Base-by-base conservation (phyloP, 495 filamentous ascomycete genomes). In the Cercophora samala region DNA sequence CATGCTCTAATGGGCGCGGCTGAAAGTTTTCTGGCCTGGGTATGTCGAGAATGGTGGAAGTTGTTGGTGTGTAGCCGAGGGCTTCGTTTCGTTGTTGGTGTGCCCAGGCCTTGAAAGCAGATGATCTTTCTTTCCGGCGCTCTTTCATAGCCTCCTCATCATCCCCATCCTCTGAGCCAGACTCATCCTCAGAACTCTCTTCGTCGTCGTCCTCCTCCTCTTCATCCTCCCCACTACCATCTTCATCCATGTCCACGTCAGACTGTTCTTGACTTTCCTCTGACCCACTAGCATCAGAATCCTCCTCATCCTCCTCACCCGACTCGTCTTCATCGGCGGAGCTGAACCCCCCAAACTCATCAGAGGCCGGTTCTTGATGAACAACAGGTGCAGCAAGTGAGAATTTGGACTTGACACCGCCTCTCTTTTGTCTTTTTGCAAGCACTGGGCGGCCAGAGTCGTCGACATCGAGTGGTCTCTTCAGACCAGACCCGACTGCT, bases 51-150 rank as follows among this genome's bases (percentile, higher is more conserved):
- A 76, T 65, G 18, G 68, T 62, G 42, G 73, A 60, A 37, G 64
- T 73, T 53, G 72, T 62, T 1, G 82, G 76, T 58, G 81, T 63
- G 69, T 82, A 87, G 1, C 84, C 84, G 46, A 84, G 76, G 9
- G 89, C 88, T 69, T 92, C 86, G 73, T 96, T 96, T 62, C 93
- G 86, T 74, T 93, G 90, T 68, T 91, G 87, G 26, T 87, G 87
- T 17, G 96, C 95, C 95, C 95, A 99, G 15, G 87, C 83, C 77
- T 97, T 97, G 83, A 99, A 99, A n/a, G 93, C 92, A 6, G 83
- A 86, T 46, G 81, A 83, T 56, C 82, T 80, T 4, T 65, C 70
- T 22, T 71, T 75, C 22, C 67, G 65, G 4, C 71, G 69, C 19
- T 77, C 69, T 18, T 76, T 74, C 23, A 70, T 71, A 9, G 54